A percentile compares a stretch with the other conserved stretches of the same genome.
phyloP scores from a whole-genome alignment of 441 rosid species.

The California macrophylla region DNA sequence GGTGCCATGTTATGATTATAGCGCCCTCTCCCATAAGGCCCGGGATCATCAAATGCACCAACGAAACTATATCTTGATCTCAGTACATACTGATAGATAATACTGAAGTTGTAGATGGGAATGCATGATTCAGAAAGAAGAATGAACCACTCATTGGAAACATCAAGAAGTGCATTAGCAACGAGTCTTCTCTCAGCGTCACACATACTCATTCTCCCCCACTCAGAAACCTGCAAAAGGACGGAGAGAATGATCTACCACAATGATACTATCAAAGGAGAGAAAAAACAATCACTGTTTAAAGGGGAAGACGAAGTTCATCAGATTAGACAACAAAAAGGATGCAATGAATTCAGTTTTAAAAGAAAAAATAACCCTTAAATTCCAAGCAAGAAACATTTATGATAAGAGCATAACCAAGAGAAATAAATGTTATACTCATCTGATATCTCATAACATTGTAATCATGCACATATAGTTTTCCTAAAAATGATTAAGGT shows the following conservation, averaged over 20 bases:
- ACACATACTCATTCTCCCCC: conserved; percentile 63
- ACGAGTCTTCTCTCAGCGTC: conserved; percentile 89
- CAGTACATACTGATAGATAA: conserved; percentile 53
- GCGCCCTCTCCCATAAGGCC: conserved; percentile 82
- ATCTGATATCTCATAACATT: no score
- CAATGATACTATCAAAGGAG: background rate
- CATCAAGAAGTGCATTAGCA: conserved; percentile 76
- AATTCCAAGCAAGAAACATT: no score
- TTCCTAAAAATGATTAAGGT: background rate
- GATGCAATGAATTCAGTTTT: conserved; percentile 21
- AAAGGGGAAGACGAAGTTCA: conserved; percentile 67
- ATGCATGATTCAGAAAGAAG: conserved; percentile 86
- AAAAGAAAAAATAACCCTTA: background rate
- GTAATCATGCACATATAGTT: background rate
- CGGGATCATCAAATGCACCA: conserved; percentile 77
- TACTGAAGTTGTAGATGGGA: conserved; percentile 67
- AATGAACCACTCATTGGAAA: conserved; percentile 75
- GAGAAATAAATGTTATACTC: background rate
- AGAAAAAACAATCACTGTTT: conserved; percentile 27
- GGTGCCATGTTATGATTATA: conserved; percentile 71
- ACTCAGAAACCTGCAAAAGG: conserved; percentile 44
- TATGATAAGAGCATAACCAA: no score
- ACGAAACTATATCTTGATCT: conserved; percentile 59
- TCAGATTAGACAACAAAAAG: conserved; percentile 69
- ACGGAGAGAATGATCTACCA: background rate